These are phyloP conservation scores for Thalassiosira sp. DNA, from an alignment of 352 stramenopile species.

Conservation along the genomic window DNA sequence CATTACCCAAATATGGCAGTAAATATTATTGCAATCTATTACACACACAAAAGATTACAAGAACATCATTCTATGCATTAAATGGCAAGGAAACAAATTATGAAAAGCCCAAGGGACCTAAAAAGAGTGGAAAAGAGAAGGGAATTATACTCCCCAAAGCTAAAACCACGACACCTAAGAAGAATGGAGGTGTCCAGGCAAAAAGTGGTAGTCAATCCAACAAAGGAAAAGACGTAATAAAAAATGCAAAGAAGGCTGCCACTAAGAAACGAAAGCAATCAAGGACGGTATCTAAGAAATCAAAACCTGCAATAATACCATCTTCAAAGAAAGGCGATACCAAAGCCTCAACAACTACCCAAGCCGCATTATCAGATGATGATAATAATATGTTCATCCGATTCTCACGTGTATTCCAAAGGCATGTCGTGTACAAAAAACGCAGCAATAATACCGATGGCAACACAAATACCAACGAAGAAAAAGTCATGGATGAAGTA, in stretches of 20 bases:
- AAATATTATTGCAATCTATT: neutral
- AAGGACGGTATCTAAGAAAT: neutral
- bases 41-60: neutral
- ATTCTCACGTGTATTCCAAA: conserved; percentile 57
- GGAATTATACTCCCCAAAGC: neutral
- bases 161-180: neutral
- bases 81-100: neutral
- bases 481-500: conserved; percentile 3
- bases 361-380: neutral
- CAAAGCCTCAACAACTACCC: neutral
- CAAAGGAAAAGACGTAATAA: neutral
- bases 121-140: neutral
- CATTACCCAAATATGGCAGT: neutral
- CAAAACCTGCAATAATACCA: neutral
- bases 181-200: neutral
- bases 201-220: neutral
- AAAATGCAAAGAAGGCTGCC: neutral
- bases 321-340: neutral
- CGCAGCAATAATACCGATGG: no score
- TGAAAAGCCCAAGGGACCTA: neutral
- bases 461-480: neutral
- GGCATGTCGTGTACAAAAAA: conserved; percentile 44
- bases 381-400: conserved; percentile 18
- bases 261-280: neutral
- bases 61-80: neutral